Conservation (phyloP, 768 basidiomycete species). For the Xanthoconium stramineum region DNA sequence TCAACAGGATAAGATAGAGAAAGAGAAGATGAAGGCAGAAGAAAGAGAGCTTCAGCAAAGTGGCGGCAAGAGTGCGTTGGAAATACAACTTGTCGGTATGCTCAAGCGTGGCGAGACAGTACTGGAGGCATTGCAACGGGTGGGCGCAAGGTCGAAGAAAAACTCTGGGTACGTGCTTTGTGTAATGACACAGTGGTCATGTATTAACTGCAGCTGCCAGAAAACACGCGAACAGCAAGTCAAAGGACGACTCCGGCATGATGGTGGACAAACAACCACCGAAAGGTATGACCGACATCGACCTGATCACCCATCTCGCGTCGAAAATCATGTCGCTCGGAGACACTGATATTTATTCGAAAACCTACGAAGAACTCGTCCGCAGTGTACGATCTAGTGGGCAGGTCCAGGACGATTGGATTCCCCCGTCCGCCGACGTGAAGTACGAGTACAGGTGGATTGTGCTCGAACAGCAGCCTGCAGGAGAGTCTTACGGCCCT, state of each 20-base stretch:
- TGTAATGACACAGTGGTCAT: neutral
- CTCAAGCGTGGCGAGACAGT: conserved; percentile 91
- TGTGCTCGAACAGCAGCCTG: conserved; percentile 42
- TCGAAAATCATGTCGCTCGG: conserved; percentile 86
- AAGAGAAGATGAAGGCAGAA: conserved; percentile 65
- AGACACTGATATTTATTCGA: conserved; percentile 82
- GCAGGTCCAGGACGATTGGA: conserved; percentile 64
- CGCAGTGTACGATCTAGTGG: conserved; percentile 72
- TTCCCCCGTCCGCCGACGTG: conserved; percentile 70
- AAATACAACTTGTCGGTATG: conserved; percentile 65
- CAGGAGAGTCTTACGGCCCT: conserved; percentile 68
- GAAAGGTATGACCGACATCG: conserved; percentile 55
- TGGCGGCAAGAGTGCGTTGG: conserved; percentile 61
- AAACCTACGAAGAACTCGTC: conserved; percentile 82
- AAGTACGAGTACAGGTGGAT: conserved; percentile 85
- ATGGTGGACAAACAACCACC: conserved; percentile 43
- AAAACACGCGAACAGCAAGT: conserved; percentile 32
- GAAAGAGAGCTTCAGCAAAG: conserved; percentile 68
- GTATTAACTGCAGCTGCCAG: conserved; percentile 9
- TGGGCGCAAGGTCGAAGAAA: conserved; percentile 67
- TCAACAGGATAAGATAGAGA: conserved; percentile 69
- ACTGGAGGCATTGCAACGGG: conserved; percentile 80
- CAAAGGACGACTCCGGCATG: conserved; percentile 41
- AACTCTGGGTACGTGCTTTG: conserved; percentile 23
- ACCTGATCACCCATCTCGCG: conserved; percentile 78